Base-by-base conservation (phyloP, 2,329 filamentous ascomycete species). In the Dactylellina haptotyla region DNA sequence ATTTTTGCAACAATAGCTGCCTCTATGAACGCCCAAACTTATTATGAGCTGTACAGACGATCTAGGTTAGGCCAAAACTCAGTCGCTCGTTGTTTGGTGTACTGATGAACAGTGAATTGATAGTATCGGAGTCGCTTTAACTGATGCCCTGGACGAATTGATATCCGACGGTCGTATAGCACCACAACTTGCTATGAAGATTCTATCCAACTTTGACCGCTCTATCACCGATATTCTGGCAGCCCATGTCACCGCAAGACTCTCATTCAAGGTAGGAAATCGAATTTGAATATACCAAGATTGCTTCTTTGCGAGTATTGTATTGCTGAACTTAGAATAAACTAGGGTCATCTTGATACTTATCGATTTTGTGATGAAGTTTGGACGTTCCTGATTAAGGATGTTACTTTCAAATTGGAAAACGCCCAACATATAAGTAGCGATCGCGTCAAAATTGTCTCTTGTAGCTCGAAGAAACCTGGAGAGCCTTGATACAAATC, bases 341-440 rank as follows among this genome's bases (percentile, higher is more conserved):
- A 8, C 50, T 78, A 97, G 94, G 95, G 95, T 51, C 95, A 96
- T 80, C 89, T 99, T 75, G 93, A 98, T 81, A 98, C 95, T 14
- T 99, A 99, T 84, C 90, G 95, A 78, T 99, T 99, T 86, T 99
- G 95, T 84, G 95, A 99, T 83, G 95, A 99, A 83, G 95, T 99
- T 70, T 99, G 95, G 95, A 99, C 95, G 1, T 99, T 99, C 82
- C 87, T 99, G 69, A 96, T 99, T 83, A 97, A 97, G 83, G 95
- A 98, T 77, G 93, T 98, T 64, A 93, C 89, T n/a, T 98, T 99
- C 84, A 99, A 99, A 84, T 90, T 98, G 84, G 94, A 98, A 78
- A 92, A 90, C 46, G 46, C 70, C n/a, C 67, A 75, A n/a, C 8
- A 50, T 10, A 58, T 74, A 8, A 46, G 62, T 8, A 74, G 70